Conservation (phyloP, 1,284 basidiomycete genomes). For the Puccinia polysora region DNA sequence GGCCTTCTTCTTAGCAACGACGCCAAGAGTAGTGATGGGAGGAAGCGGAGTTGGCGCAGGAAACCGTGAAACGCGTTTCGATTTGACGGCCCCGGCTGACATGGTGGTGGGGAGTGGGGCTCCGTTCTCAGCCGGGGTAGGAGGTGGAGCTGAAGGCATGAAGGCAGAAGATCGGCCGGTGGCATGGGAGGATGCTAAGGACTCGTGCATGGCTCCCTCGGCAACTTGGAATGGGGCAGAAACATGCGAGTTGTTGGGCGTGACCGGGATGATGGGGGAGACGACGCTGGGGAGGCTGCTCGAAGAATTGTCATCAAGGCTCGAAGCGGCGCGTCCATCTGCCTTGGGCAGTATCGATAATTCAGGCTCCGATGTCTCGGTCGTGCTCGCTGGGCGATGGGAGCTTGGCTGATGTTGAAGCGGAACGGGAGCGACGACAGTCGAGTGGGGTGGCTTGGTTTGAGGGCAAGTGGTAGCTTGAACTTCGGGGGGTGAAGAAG, state of each 20-base stretch:
- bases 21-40: neutral
- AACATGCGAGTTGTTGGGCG: conserved; percentile 33
- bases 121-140: conserved; percentile 19
- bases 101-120: conserved; percentile 31
- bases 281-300: neutral
- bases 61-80: neutral
- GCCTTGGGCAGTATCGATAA: neutral
- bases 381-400: neutral
- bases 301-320: neutral
- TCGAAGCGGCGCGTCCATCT: neutral
- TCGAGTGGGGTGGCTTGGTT: neutral
- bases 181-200: conserved; percentile 1
- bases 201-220: neutral
- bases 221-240: conserved; percentile 1
- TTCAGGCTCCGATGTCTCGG: neutral
- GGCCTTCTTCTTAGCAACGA: conserved; percentile 16
- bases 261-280: conserved; percentile 32
- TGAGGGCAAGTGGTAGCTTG: too few species aligned
- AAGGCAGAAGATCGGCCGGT: conserved; percentile 2
- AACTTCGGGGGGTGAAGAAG: neutral
- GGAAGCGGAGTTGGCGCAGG: neutral
- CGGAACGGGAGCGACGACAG: neutral
- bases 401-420: neutral
- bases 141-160: conserved; percentile 23
- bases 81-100: conserved; percentile 7